These are phyloP conservation scores for Kodamaea neixiangensis DNA, from an alignment of 805 yeast species.

Conservation along the genomic window DNA sequence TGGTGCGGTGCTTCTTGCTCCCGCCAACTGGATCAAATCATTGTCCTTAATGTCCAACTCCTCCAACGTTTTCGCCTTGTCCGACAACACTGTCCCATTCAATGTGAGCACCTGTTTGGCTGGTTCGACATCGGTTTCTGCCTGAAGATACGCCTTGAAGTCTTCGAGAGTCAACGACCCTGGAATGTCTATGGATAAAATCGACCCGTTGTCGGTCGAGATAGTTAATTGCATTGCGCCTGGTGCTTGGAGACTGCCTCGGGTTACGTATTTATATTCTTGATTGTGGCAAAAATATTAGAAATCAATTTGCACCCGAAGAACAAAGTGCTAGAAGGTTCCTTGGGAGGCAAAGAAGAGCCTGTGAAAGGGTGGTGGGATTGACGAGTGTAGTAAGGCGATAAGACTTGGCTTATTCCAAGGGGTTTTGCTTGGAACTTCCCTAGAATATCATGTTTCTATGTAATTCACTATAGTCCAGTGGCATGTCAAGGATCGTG, in stretches of 20 bases:
- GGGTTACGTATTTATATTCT: neutral
- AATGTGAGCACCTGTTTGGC: constrained; percentile 49
- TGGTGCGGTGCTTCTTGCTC: constrained; percentile 7
- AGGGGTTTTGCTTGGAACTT: no score
- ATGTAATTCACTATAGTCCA: no score
- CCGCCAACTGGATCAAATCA: constrained; percentile 54
- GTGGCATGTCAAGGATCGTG: no score
- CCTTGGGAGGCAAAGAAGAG: no score
- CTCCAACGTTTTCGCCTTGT: constrained; percentile 39
- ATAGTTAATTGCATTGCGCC: constrained; percentile 20
- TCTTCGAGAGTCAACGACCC: constrained; percentile 65
- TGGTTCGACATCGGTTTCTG: constrained; percentile 60
- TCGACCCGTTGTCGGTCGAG: constrained; percentile 23
- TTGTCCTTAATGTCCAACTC: constrained; percentile 54
- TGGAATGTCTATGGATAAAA: constrained; percentile 60
- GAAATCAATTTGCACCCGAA: neutral
- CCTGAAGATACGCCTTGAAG: constrained; percentile 69
- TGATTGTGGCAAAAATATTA: constrained; percentile 6
- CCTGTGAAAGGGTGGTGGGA: neutral
- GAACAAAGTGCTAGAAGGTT: constrained; percentile 1
- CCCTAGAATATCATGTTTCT: no score
- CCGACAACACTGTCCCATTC: constrained; percentile 45
- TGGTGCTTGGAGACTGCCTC: neutral
- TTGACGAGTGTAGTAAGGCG: no score
- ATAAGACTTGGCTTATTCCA: no score